Base-by-base conservation (phyloP, 2,329 filamentous ascomycete species). In the Curvularia sp. region DNA sequence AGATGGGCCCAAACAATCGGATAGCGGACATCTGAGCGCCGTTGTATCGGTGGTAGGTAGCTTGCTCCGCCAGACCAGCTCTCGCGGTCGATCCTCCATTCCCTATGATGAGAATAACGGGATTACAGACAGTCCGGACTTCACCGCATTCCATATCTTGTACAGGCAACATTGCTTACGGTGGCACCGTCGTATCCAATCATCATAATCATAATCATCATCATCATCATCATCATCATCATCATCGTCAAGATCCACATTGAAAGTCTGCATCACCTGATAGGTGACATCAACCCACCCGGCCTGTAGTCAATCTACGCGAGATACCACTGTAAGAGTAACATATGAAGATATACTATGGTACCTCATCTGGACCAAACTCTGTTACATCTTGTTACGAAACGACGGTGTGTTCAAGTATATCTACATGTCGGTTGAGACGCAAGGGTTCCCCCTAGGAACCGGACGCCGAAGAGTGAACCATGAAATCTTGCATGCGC, bases 291-390 rank as follows among this genome's bases (percentile, higher is more conserved):
- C 51, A n/a, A 45, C 41, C 28, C 57, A 61, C 46, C 53, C 61
- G 51, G 61, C 62, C 59, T 62, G 57, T 59, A 47, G 49, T 57
- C 52, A 47, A 57, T 54, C 47, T 57, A 55, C 54, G 55, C 53
- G 55, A 55, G 54, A 57, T 53, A 52, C 58, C 49, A 49, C 45
- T 45, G 50, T 43, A 55, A n/a, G 36, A 41, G 41, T 42, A 49
- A 23, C 55, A 63, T 48, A 62, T 63, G 49, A 62, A 54, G 34
- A 39, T 36, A 55, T 47, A 58, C 53, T 59, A 36, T 18, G 34
- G 53, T 60, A 49, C 58, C 53, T 53, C 59, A 63, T 53, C 50
- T 55, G 54, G 49, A 56, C 54, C 55, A 57, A 58, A 62, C 60
- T 15, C 18, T 55, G 52, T 21, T 46, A 50, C 47, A 49, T 50